Evolutionary conservation across 192 early-diverging fungal species (phyloP), one percentile per base, ranked within the genome.

Genomic region (Spizellomyces punctatus): DNA sequence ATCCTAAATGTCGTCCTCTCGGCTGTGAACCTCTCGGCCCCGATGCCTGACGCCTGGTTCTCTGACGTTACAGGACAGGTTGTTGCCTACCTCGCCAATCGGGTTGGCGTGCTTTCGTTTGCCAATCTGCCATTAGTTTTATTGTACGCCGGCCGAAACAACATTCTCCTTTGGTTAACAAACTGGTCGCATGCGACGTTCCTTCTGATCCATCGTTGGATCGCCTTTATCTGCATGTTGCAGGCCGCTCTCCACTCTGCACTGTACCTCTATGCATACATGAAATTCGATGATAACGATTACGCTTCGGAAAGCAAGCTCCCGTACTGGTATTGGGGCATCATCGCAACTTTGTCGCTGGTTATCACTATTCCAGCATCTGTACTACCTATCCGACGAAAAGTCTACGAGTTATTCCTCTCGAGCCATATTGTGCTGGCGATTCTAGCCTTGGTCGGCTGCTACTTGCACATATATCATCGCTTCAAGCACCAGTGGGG

Each of bases 311-410:
- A 67, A 10, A 57, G 50, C 14, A 12, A 47, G 16, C 10, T 17
- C 16, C 49, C 66, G 0, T 67, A 67, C 50, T 67, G 66, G 66
- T 17, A 43, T 19, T 67, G 66, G 66, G 66, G 66, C 2, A 41
- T 57, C 47, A 54, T 55, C 66, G 66, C 14, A 12, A 67, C 66
- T 19, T 44, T 67, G 46, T 57, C 50, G 3, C 66, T 57, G 22
- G 12, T 67, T 14, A 57, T 57, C 41, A n/a, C n/a, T n/a, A n/a
- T n/a, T n/a, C n/a, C n/a, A n/a, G n/a, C n/a, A n/a, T n/a, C n/a
- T n/a, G n/a, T n/a, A n/a, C n/a, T n/a, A n/a, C n/a, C n/a, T n/a
- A 43, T 67, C 66, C 66, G 66, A 1, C 66, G 66, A 9, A 17
- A 43, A 16, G 14, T 44, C 50, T 67, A 67, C 52, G 66, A 67